A percentile compares a stretch with the other conserved stretches of the same genome.
Conservation (phyloP, 768 basidiomycete genomes). For the Suillus cothurnatus region DNA sequence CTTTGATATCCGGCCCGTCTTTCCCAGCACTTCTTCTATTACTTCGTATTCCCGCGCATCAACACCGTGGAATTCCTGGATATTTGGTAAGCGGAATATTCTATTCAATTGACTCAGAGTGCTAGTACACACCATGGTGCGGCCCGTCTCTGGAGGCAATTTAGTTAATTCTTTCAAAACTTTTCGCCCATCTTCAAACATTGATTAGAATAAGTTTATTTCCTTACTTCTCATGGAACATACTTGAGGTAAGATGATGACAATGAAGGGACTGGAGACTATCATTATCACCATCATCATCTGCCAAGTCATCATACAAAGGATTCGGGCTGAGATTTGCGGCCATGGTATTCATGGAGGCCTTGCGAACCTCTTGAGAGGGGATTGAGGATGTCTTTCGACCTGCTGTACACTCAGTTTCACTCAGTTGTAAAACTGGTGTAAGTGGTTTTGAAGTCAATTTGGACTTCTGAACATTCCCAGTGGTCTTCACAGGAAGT, state of each 20-base stretch:
- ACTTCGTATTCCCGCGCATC: not conserved
- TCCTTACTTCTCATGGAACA: not conserved
- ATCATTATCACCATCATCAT: not conserved
- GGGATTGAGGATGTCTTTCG: no score
- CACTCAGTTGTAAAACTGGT: not conserved
- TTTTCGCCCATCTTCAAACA: not conserved
- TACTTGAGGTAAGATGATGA: not conserved
- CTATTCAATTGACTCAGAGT: not conserved
- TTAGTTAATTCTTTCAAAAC: not conserved
- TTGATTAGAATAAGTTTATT: not conserved
- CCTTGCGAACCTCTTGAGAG: not conserved
- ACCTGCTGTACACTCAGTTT: not conserved
- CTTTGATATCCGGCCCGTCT: not conserved
- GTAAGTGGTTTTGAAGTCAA: not conserved
- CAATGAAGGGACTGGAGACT: not conserved
- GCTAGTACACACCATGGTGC: not conserved
- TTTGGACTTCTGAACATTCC: not conserved
- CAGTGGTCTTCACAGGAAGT: not conserved
- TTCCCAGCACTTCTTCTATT: not conserved
- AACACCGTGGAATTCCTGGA: not conserved
- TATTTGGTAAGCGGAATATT: not conserved
- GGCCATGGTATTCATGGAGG: not conserved
- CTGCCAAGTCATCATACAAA: not conserved
- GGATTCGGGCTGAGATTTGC: not conserved
- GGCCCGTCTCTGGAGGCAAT: not conserved